Evolutionary conservation across 192 early-diverging fungal species (phyloP), one percentile per base, ranked within the genome.

Genomic region (Podila minutissima): DNA sequence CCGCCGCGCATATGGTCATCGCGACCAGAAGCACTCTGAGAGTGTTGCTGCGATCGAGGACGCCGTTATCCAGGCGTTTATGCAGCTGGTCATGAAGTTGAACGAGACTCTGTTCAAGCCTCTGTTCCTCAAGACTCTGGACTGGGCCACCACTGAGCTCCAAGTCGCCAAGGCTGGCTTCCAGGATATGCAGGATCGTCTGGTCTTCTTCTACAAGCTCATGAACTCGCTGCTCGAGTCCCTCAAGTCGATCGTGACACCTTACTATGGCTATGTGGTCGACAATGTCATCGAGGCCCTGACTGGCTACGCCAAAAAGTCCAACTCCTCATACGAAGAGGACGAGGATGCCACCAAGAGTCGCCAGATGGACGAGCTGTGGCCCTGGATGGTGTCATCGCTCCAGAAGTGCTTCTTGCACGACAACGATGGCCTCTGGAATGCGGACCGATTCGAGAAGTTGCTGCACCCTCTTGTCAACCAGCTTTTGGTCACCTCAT

Each of bases 21-120:
- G 19, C 15, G 49, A 74, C 4, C 74, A 66, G 12, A 66, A 87
- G 17, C 71, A 84, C 5, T 74, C 71, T 29, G 69, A 65, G 33
- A 86, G 74, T 20, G 72, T 90, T 2, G 83, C 86, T 64, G 78
- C 72, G n/a, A 66, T 93, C 3, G 97, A 97, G 83, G 83, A 89
- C 32, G 81, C 88, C 0, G 84, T 93, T 37, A 89, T 97, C 26
- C 83, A 86, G 17, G 89, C 94, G 7, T 95, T 98, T 72, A 83
- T 95, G 85, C 87, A 92, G 62, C 72, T 97, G 55, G 91, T 95
- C 0, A 89, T 97, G 89, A 96, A 95, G 78, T 85, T 98, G 72
- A 99, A 96, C 84, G 98, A 98, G 76, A 93, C 92, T 19, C 83
- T 95, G 51, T 99, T 99, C 94, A 94, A 94, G 72, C 97, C 97